Conservation (phyloP, 2,329 filamentous ascomycete genomes). For the Alternaria novae-zelandiae region DNA sequence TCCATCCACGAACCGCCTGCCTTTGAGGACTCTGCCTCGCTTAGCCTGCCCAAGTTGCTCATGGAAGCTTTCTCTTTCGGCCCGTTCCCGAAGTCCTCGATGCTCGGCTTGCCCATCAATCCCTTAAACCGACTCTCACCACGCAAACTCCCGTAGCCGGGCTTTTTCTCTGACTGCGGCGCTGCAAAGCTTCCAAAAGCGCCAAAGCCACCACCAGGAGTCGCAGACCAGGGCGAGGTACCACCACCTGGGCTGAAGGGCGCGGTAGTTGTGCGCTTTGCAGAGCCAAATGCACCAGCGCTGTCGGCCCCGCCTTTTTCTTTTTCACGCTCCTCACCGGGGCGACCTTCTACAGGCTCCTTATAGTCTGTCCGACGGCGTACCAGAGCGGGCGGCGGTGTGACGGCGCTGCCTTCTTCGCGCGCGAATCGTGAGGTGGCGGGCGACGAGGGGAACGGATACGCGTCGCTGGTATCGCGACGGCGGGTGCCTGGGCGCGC, state of each 20-base stretch:
- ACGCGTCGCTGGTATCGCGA: slow-evolving; percentile 81
- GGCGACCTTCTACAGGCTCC: slow-evolving; percentile 53
- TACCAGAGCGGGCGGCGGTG: slow-evolving; percentile 65
- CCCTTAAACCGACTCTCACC: slow-evolving; percentile 87
- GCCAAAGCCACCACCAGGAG: slow-evolving; percentile 70
- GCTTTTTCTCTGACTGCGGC: slow-evolving; percentile 69
- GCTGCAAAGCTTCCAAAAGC: slow-evolving; percentile 88
- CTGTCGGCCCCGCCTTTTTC: slow-evolving; percentile 53
- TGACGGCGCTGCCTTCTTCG: slow-evolving; percentile 68
- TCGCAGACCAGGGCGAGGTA: slow-evolving; percentile 65
- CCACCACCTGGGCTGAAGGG: slow-evolving; percentile 59
- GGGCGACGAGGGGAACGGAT: slow-evolving; percentile 65
- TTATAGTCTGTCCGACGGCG: slow-evolving; percentile 68
- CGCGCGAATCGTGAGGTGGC: slow-evolving; percentile 66
- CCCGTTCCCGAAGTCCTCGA: slow-evolving; percentile 65
- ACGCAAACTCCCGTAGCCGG: slow-evolving; percentile 68
- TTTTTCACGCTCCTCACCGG: slow-evolving; percentile 59
- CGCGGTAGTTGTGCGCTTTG: slow-evolving; percentile 64
- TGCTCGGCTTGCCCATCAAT: slow-evolving; percentile 77
- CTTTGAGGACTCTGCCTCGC: slow-evolving; percentile 57
- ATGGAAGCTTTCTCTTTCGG: slow-evolving; percentile 63
- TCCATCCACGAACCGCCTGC: slow-evolving; percentile 60
- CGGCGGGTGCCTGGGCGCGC: slow-evolving; percentile 78
- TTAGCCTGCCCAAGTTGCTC: slow-evolving; percentile 60
- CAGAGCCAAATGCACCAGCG: slow-evolving; percentile 56